Evolutionary conservation across 495 filamentous ascomycete genomes (phyloP).

Genomic region (Hypoxylon fragiforme): DNA sequence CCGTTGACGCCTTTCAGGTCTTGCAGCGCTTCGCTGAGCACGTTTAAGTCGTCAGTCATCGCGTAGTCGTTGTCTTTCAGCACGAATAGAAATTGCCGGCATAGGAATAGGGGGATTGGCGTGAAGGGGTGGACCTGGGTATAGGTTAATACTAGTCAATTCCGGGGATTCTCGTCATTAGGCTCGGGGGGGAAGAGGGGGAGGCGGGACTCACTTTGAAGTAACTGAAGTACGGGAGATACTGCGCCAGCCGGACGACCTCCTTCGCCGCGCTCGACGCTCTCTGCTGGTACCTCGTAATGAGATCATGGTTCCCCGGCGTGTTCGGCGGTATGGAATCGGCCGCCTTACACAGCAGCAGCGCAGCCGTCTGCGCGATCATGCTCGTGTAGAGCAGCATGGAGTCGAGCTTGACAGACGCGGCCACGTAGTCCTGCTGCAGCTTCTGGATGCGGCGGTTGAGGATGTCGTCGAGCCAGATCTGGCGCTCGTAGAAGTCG

Average conservation of each 20-base stretch:
- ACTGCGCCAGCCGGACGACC: conserved; percentile 4
- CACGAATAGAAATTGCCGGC: conserved; percentile 5
- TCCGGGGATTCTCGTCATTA: too few relatives aligned
- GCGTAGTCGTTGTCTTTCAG: not conserved
- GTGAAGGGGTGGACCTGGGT: conserved; percentile 9
- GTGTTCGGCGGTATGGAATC: conserved; percentile 2
- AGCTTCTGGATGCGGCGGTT: conserved; percentile 5
- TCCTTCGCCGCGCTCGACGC: conserved; percentile 6
- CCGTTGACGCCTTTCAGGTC: conserved; percentile 8
- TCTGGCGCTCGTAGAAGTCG: conserved; percentile 7
- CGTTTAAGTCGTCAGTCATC: not conserved
- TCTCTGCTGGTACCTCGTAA: conserved; percentile 8
- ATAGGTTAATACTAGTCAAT: not conserved
- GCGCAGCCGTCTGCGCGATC: conserved; percentile 7
- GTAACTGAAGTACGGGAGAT: conserved; percentile 7
- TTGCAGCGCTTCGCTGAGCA: conserved; percentile 1
- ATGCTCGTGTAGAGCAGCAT: conserved; percentile 10
- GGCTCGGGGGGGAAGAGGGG: too few relatives aligned
- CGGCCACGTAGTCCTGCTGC: conserved; percentile 9
- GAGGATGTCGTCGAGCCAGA: conserved; percentile 28
- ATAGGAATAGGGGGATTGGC: conserved; percentile 9
- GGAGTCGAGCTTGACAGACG: conserved; percentile 2
- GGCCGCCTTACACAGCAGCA: conserved; percentile 5
- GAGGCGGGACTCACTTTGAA: conserved; percentile 3
- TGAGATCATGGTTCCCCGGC: conserved; percentile 2